These are phyloP conservation scores for Mrakia blollopis DNA, from an alignment of 768 basidiomycete species.

Conservation along the genomic window DNA sequence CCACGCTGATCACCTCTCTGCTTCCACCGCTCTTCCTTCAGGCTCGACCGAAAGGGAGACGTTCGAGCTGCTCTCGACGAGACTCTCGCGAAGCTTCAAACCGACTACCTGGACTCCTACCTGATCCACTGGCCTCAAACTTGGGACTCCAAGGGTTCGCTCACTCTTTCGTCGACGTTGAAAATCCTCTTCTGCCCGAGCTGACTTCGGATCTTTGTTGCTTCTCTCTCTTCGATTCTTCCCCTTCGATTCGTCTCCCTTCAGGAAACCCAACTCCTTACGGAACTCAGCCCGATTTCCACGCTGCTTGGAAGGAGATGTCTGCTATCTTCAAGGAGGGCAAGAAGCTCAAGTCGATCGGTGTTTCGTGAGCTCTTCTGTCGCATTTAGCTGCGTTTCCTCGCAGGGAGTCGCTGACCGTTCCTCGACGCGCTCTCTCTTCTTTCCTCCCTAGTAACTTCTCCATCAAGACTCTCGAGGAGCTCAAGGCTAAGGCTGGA, in stretches of 20 bases:
- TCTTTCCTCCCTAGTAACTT: slow-evolving; percentile 4
- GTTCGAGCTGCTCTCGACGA: slow-evolving; percentile 53
- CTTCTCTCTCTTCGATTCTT: neutral
- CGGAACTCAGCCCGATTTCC: slow-evolving; percentile 24
- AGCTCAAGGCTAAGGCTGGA: slow-evolving; percentile 11
- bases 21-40: neutral
- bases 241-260: too few species aligned
- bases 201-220: neutral
- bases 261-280: neutral
- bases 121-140: slow-evolving; percentile 40
- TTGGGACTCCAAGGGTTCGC: slow-evolving; percentile 19
- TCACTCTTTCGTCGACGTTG: neutral
- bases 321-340: slow-evolving; percentile 17
- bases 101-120: slow-evolving; percentile 66
- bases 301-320: slow-evolving; percentile 19
- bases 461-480: slow-evolving; percentile 18
- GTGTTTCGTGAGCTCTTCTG: neutral
- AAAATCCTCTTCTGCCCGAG: neutral
- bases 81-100: slow-evolving; percentile 66
- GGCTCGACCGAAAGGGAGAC: slow-evolving; percentile 22
- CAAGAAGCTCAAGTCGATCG: slow-evolving; percentile 19
- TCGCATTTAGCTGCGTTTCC: neutral
- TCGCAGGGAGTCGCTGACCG: neutral
- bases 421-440: neutral
- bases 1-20: neutral